phyloP scores from a whole-genome alignment of 2,329 filamentous ascomycete genomes.

The Ophiocordyceps sinensis region DNA sequence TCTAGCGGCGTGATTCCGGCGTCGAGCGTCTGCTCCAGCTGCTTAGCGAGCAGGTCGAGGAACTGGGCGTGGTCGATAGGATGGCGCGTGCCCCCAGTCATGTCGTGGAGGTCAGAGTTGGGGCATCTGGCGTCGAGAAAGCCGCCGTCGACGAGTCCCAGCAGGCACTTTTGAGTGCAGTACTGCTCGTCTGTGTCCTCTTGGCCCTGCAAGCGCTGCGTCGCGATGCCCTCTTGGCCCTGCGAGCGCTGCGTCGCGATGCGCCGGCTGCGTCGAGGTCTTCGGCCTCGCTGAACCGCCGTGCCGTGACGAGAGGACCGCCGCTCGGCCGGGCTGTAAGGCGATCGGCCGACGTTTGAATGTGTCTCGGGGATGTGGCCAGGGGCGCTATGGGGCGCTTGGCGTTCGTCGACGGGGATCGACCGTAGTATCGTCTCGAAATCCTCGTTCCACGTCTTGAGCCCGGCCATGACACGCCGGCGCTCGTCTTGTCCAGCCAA shows the following conservation, averaged over 20 bases:
- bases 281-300: no score
- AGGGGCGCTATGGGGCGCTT: no score
- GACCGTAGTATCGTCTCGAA: slow-evolving; percentile 11
- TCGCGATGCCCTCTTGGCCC: no score
- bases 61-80: slow-evolving; percentile 14
- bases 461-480: slow-evolving; percentile 6
- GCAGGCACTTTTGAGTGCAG: slow-evolving; percentile 24
- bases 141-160: slow-evolving; percentile 16
- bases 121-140: slow-evolving; percentile 20
- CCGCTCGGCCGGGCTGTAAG: no score
- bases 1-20: slow-evolving; percentile 14
- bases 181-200: slow-evolving; percentile 7
- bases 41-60: slow-evolving; percentile 15
- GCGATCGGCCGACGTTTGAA: no score
- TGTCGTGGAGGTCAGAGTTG: slow-evolving; percentile 20
- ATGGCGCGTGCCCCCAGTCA: slow-evolving; percentile 7
- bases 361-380: no score
- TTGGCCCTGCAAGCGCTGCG: not conserved
- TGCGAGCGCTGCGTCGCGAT: slow-evolving; percentile 4
- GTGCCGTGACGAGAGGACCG: no score
- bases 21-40: slow-evolving; percentile 16
- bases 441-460: slow-evolving; percentile 8
- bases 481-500: not conserved
- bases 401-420: slow-evolving; percentile 3
- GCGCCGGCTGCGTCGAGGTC: slow-evolving; percentile 8